These are phyloP conservation scores for Mortierella antarctica DNA, from an alignment of 192 early-diverging fungal species.

Conservation along the genomic window DNA sequence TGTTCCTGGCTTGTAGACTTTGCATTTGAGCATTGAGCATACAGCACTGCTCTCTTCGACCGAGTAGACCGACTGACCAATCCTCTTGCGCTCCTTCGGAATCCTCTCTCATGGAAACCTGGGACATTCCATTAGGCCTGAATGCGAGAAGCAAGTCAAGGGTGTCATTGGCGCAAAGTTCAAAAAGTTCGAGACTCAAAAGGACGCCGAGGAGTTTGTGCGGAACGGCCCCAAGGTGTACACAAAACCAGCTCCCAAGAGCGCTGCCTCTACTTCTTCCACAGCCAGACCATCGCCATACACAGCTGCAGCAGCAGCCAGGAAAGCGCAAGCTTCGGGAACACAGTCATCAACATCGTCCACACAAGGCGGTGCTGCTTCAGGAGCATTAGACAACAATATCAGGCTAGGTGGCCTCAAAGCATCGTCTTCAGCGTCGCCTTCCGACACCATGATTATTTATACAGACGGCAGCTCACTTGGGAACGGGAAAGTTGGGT, in stretches of 20 bases:
- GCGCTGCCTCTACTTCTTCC: neutral
- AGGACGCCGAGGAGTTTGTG: slow-evolving; percentile 68
- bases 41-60: neutral
- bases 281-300: slow-evolving; percentile 8
- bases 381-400: neutral
- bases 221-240: slow-evolving; percentile 22
- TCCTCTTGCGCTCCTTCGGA: neutral
- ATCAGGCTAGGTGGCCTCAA: neutral
- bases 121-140: slow-evolving; percentile 56
- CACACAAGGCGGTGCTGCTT: neutral
- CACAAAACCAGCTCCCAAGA: slow-evolving; percentile 14
- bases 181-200: slow-evolving; percentile 67
- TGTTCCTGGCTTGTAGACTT: neutral
- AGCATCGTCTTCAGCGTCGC: neutral
- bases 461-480: slow-evolving; percentile 89
- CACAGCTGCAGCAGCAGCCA: neutral
- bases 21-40: neutral
- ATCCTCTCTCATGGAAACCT: neutral
- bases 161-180: slow-evolving; percentile 65
- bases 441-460: slow-evolving; percentile 52
- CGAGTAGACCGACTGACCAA: neutral
- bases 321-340: neutral
- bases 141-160: slow-evolving; percentile 67
- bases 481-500: slow-evolving; percentile 72
- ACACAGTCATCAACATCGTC: neutral